Base-by-base conservation (phyloP, 371 early-diverging fungal genomes). In the Apophysomyces sp. region DNA sequence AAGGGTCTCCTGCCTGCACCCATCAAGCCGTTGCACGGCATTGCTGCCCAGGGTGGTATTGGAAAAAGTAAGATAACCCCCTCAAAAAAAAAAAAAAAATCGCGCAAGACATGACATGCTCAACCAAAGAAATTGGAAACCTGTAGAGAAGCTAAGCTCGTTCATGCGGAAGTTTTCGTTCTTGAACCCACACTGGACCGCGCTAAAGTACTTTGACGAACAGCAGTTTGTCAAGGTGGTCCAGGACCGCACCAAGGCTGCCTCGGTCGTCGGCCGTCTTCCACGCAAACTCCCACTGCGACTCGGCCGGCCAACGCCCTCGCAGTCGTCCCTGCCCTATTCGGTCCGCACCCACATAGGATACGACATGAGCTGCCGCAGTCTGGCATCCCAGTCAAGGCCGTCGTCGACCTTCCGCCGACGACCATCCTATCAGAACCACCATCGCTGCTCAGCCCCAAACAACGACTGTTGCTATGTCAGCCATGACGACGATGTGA, bases 131-230 rank as follows among this genome's bases (percentile, higher is more conserved):
- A n/a, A n/a, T n/a, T n/a, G n/a, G n/a, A n/a, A n/a, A n/a, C n/a
- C 37, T 54, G 5, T 63, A 68, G 64, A 65, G 49, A 31, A 55
- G 0, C 24, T 62, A 26, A 44, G n/a, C 41, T 15, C n/a, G 3
- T 56, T 62, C 51, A 71, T 72, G 51, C 68, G 69, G 26, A 60
- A 55, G 24, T 75, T 71, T 52, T 66, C 75, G 2, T 75, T 71
- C 32, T 41, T 75, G 2, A 71, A 68, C 12, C 75, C 72, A n/a
- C 61, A 64, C 7, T 75, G 75, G 75, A 72, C 75, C 27, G 75
- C 75, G 3, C 59, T 75, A 16, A 75, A 75, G 60, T 71, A 71
- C 18, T 75, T 75, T 63, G 69, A 75, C 31, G 75, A 75, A 36
- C 61, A 66, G 13, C 75, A 75, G 32, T 75, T 75, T 55, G 57